Percentiles rank a stretch among this genome's conserved stretches.
Conservation (phyloP, 768 basidiomycete species). For the Suillus paluster region DNA sequence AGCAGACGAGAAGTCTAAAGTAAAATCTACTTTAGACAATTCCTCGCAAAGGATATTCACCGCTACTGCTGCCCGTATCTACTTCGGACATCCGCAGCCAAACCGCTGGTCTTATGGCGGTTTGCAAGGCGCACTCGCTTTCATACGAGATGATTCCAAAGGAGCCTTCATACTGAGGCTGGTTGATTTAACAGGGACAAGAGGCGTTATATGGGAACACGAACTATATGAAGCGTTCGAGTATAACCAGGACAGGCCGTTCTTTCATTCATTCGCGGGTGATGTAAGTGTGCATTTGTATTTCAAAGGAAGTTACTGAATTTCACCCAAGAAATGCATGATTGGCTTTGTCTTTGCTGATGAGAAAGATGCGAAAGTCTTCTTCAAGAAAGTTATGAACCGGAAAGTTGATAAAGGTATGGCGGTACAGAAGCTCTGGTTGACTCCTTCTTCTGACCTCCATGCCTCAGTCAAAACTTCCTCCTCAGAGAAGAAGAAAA, state of each 20-base stretch:
- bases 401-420: conserved; percentile 66
- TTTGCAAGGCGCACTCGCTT: conserved; percentile 82
- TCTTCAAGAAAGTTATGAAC: conserved; percentile 82
- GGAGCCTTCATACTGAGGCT: conserved; percentile 70
- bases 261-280: conserved; percentile 91
- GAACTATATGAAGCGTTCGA: conserved; percentile 85
- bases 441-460: conserved; percentile 12
- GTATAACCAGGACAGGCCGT: conserved; percentile 82
- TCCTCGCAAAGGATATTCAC: conserved; percentile 73
- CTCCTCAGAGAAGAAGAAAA: conserved; percentile 55
- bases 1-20: conserved; percentile 74
- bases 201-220: conserved; percentile 93
- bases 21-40: conserved; percentile 64
- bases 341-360: conserved; percentile 90
- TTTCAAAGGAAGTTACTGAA: conserved; percentile 8
- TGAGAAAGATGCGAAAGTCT: conserved; percentile 80
- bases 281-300: conserved; percentile 69
- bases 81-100: conserved; percentile 83
- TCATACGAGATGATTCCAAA: conserved; percentile 63
- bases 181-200: conserved; percentile 82
- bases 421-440: conserved; percentile 19
- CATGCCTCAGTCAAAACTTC: conserved; percentile 48
- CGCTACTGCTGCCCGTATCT: conserved; percentile 87
- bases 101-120: conserved; percentile 86
- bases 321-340: conserved; percentile 71